Percentiles rank a stretch among this genome's conserved stretches.
Evolutionary conservation across 2,329 filamentous ascomycete species (phyloP).

Genomic region (Penicillium aurantiogriseum): DNA sequence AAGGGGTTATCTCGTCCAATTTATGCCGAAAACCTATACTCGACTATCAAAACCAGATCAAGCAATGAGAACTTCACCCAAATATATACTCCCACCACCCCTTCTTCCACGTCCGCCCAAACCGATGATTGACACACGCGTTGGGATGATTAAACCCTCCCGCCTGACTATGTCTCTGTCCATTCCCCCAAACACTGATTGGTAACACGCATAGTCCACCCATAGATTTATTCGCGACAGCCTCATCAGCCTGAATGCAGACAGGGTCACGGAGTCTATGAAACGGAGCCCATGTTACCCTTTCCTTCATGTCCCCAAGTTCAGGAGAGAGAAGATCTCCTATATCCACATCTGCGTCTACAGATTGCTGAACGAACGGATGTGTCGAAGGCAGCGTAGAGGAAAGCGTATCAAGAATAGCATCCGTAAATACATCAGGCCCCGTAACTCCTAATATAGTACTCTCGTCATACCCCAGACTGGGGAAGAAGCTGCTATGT

Average conservation of each 20-base stretch:
- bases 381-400: slow-evolving; percentile 29
- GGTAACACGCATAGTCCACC: slow-evolving; percentile 88
- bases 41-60: not conserved
- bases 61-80: slow-evolving; percentile 12
- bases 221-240: slow-evolving; percentile 55
- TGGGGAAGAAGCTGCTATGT: slow-evolving; percentile 10
- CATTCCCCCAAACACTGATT: slow-evolving; percentile 58
- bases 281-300: slow-evolving; percentile 38
- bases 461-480: slow-evolving; percentile 24
- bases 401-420: slow-evolving; percentile 33
- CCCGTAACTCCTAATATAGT: slow-evolving; percentile 35
- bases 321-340: slow-evolving; percentile 16
- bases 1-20: not conserved
- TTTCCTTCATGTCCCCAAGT: not conserved
- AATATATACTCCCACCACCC: slow-evolving; percentile 31
- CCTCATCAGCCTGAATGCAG: slow-evolving; percentile 27
- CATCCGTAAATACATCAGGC: slow-evolving; percentile 36
- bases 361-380: slow-evolving; percentile 24
- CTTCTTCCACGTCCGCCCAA: slow-evolving; percentile 35
- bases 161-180: slow-evolving; percentile 34
- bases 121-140: slow-evolving; percentile 37
- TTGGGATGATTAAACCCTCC: slow-evolving; percentile 25
- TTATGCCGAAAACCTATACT: not conserved
- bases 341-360: slow-evolving; percentile 22
- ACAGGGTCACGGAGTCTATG: slow-evolving; percentile 25